A percentile compares a stretch with the other conserved stretches of the same genome.
phyloP scores from a whole-genome alignment of 2,329 filamentous ascomycete genomes.

The Mariannaea elegans region DNA sequence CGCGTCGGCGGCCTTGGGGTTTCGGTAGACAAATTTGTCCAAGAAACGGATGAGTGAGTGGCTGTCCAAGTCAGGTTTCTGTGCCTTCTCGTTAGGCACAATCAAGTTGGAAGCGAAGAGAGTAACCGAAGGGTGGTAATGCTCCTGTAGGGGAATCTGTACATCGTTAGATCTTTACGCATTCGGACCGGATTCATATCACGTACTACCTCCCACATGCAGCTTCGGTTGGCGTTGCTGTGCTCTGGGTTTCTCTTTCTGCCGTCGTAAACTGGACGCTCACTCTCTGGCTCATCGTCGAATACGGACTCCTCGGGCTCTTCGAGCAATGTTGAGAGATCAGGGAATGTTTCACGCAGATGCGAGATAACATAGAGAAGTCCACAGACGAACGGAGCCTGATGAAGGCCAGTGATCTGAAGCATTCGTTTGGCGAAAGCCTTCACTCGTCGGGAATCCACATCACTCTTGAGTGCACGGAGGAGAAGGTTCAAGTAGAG shows the following conservation, averaged over 20 bases:
- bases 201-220: slow-evolving; percentile 88
- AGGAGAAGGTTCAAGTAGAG: slow-evolving; percentile 94
- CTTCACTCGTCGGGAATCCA: slow-evolving; percentile 91
- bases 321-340: slow-evolving; percentile 79
- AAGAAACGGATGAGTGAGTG: slow-evolving; percentile 96
- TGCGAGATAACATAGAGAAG: slow-evolving; percentile 90
- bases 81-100: slow-evolving; percentile 73
- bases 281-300: slow-evolving; percentile 65
- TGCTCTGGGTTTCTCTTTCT: slow-evolving; percentile 92
- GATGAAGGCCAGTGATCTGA: slow-evolving; percentile 87
- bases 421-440: slow-evolving; percentile 95
- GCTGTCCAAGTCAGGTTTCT: slow-evolving; percentile 89
- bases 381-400: slow-evolving; percentile 91
- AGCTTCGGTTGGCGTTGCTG: slow-evolving; percentile 91
- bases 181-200: not conserved
- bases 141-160: slow-evolving; percentile 57
- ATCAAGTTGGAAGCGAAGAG: slow-evolving; percentile 81
- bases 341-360: slow-evolving; percentile 80
- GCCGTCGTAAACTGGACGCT: slow-evolving; percentile 74
- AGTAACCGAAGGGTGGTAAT: slow-evolving; percentile 93
- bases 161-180: slow-evolving; percentile 30
- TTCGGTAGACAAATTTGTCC: slow-evolving; percentile 98
- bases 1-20: slow-evolving; percentile 76
- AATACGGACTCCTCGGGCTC: slow-evolving; percentile 76
- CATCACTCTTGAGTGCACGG: slow-evolving; percentile 85